phyloP scores from a whole-genome alignment of 768 basidiomycete species.

The Thelephora ganbajun region DNA sequence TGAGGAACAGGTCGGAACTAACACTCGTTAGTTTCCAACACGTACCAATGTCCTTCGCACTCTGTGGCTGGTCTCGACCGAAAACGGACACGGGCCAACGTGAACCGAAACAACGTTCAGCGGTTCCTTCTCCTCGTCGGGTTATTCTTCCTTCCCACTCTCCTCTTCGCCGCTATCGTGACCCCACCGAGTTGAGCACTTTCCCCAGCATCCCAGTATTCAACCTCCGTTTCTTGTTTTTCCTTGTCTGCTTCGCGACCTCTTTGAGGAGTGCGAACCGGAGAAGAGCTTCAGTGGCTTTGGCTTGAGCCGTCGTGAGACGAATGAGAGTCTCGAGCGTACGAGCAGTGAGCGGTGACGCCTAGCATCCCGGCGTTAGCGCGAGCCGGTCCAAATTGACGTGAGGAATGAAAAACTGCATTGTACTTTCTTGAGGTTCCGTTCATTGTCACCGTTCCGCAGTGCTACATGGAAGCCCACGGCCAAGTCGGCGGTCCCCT shows the following conservation, averaged over 20 bases:
- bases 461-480: conserved; percentile 84
- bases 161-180: conserved; percentile 32
- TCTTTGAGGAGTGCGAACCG: conserved; percentile 97
- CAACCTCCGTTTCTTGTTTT: conserved; percentile 72
- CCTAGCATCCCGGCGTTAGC: conserved; percentile 34
- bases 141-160: conserved; percentile 37
- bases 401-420: neutral
- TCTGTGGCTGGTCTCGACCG: too few species aligned
- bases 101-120: too few species aligned
- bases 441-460: conserved; percentile 84
- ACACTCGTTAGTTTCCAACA: too few species aligned
- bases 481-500: conserved; percentile 90
- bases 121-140: conserved; percentile 36
- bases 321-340: conserved; percentile 98
- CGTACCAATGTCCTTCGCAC: too few species aligned
- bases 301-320: conserved; percentile 94
- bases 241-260: conserved; percentile 66
- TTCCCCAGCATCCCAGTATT: conserved; percentile 58
- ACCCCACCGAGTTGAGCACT: conserved; percentile 20
- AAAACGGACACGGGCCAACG: too few species aligned
- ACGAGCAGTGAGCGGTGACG: conserved; percentile 93
- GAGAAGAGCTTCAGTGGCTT: conserved; percentile 86
- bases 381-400: neutral
- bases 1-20: too few species aligned
- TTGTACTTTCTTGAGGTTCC: conserved; percentile 72